Conservation (phyloP, 1,139 yeast species). For the Pichiaceae sp. region DNA sequence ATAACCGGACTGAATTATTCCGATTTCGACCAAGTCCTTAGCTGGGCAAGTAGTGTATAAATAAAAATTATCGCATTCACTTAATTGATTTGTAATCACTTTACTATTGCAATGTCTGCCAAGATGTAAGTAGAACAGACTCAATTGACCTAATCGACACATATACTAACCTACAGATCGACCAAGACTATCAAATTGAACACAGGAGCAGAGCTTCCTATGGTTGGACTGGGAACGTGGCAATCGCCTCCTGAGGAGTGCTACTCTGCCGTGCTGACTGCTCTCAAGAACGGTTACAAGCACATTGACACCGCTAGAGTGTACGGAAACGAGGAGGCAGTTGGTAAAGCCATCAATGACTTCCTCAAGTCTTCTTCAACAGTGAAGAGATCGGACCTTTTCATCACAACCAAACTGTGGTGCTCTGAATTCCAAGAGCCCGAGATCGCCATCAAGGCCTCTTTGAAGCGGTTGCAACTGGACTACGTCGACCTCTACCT, state of each 20-base stretch:
- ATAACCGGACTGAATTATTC: neutral
- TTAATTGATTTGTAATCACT: too few relatives aligned
- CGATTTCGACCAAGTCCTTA: neutral
- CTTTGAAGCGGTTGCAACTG: conserved; percentile 58
- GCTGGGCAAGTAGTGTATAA: too few relatives aligned
- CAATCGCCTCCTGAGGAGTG: conserved; percentile 49
- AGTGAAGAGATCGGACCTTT: conserved; percentile 34
- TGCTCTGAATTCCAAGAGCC: conserved; percentile 47
- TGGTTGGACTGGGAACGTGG: conserved; percentile 57
- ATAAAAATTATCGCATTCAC: too few relatives aligned
- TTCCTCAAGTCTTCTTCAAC: conserved; percentile 30
- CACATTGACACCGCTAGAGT: conserved; percentile 55
- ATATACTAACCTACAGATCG: too few relatives aligned
- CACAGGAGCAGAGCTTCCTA: conserved; percentile 47
- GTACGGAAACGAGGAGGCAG: conserved; percentile 46
- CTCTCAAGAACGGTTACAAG: conserved; percentile 46
- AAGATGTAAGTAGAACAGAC: neutral
- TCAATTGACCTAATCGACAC: too few relatives aligned
- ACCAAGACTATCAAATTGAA: conserved; percentile 25
- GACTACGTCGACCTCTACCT: conserved; percentile 80
- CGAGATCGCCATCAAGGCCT: conserved; percentile 48
- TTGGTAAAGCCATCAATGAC: conserved; percentile 39
- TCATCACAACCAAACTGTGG: conserved; percentile 39
- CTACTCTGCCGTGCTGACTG: conserved; percentile 50
- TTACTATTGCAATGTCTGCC: too few relatives aligned